These are phyloP conservation scores for Scedosporium apiospermum DNA, from an alignment of 2,329 filamentous ascomycete species.

Conservation along the genomic window DNA sequence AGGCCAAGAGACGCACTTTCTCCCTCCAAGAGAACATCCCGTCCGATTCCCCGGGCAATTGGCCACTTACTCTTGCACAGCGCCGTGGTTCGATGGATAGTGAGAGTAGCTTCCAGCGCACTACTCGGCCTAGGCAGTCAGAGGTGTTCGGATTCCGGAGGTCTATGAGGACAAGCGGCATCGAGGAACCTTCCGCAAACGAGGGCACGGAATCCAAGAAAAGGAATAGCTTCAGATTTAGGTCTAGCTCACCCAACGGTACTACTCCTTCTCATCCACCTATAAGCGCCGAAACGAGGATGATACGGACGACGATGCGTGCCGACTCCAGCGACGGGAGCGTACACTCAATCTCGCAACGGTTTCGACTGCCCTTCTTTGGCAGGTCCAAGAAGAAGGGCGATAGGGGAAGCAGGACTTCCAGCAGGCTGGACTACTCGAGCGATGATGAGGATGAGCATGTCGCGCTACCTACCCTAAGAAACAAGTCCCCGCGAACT, in stretches of 20 bases:
- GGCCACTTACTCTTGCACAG: constrained; percentile 2
- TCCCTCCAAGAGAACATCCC: neutral
- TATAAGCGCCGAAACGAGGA: constrained; percentile 28
- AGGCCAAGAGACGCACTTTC: neutral
- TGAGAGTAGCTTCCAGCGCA: constrained; percentile 71
- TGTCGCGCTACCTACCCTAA: neutral
- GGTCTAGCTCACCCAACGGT: constrained; percentile 57
- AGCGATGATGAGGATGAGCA: constrained; percentile 45
- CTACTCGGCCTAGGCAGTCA: constrained; percentile 31
- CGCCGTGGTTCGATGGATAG: constrained; percentile 10
- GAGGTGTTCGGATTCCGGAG: constrained; percentile 55
- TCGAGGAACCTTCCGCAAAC: constrained; percentile 11
- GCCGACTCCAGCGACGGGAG: constrained; percentile 26
- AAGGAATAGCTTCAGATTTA: constrained; percentile 47
- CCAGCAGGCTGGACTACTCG: constrained; percentile 51
- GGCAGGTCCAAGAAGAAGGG: constrained; percentile 27
- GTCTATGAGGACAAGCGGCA: constrained; percentile 54
- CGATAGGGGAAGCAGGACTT: constrained; percentile 24
- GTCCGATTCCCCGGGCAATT: neutral
- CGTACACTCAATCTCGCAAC: constrained; percentile 22
- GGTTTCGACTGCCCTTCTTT: constrained; percentile 33
- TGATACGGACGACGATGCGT: constrained; percentile 33
- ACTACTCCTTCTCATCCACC: constrained; percentile 26
- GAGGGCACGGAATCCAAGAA: neutral
- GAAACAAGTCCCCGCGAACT: constrained; percentile 25